These are phyloP conservation scores for Verticillium longisporum DNA, from an alignment of 2,329 filamentous ascomycete species.

Conservation along the genomic window DNA sequence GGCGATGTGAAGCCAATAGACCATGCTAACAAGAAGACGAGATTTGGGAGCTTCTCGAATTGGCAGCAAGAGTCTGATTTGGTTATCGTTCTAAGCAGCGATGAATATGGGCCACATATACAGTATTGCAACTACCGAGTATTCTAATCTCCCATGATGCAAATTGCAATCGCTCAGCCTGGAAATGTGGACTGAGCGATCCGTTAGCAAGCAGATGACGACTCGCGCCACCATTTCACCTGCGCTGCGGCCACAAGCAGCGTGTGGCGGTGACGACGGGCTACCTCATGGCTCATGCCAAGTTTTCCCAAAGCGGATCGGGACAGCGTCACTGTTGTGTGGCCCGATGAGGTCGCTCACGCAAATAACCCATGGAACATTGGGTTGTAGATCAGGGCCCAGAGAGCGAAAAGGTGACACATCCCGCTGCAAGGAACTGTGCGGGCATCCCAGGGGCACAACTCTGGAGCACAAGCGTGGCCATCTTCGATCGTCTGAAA, in stretches of 20 bases:
- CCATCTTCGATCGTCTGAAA: neutral
- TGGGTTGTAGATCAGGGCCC: neutral
- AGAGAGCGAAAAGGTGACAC: neutral
- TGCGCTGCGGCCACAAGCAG: neutral
- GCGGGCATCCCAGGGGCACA: neutral
- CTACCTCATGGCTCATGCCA: neutral
- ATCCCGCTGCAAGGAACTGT: neutral
- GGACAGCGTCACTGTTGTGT: neutral
- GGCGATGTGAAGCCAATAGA: neutral
- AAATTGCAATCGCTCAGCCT: no score
- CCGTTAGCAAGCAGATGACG: neutral
- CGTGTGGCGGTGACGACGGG: neutral
- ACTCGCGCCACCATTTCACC: neutral
- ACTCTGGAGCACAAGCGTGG: neutral
- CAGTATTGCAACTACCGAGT: no score
- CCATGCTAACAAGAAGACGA: neutral
- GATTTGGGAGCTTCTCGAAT: neutral
- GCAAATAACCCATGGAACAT: no score
- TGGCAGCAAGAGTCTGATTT: no score
- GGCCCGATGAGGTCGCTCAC: neutral
- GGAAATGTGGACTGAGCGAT: neutral
- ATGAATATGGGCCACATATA: no score
- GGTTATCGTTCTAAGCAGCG: no score
- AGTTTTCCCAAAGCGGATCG: neutral
- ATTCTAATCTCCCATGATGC: neutral